Base-by-base conservation (phyloP, 139 green algal species). In the Chara braunii region DNA sequence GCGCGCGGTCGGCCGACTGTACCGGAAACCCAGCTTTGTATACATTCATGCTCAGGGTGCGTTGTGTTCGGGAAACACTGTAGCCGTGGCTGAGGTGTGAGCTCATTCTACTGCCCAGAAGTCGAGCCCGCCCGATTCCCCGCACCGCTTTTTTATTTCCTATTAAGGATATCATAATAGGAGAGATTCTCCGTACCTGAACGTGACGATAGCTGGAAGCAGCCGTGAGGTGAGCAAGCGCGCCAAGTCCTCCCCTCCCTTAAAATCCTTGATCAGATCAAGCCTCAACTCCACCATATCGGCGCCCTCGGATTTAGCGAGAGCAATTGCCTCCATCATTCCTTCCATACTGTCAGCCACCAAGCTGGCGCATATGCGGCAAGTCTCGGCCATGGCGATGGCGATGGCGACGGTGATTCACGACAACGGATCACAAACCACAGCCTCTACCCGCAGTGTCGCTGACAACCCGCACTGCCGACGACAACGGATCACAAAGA, bases 151-250 rank as follows among this genome's bases (percentile, higher is more conserved):
- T 18, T 59, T 22, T 14, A 14, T 59, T 18, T 14, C 50, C n/a
- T 59, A n/a, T 56, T 56, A 14, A n/a, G n/a, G n/a, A 14, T 55
- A 14, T 59, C 45, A 14, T 23, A 59, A 59, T 53, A n/a, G 22
- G 12, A 59, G 18, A 23, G 22, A 59, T 18, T 59, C 18, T 14
- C n/a, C 18, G 54, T 37, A 72, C 63, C 63, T 62, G 67, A 51
- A 68, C n/a, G 67, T 76, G 29, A 76, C 59, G 26, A 76, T 76
- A 22, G 31, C 67, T 9, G 67, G 67, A 5, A 76, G 40, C 4
- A 22, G 33, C 12, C 24, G 57, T 32, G 23, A 24, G 12, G 44
- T 34, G 9, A 71, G 31, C 6, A 71, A 56, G 11, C 12, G 26
- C 12, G 45, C 29, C n/a, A 76, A 31, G 40, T 65, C 42, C 23